Evolutionary conservation across 768 basidiomycete species (phyloP).

Genomic region (Auriscalpium microsporum): DNA sequence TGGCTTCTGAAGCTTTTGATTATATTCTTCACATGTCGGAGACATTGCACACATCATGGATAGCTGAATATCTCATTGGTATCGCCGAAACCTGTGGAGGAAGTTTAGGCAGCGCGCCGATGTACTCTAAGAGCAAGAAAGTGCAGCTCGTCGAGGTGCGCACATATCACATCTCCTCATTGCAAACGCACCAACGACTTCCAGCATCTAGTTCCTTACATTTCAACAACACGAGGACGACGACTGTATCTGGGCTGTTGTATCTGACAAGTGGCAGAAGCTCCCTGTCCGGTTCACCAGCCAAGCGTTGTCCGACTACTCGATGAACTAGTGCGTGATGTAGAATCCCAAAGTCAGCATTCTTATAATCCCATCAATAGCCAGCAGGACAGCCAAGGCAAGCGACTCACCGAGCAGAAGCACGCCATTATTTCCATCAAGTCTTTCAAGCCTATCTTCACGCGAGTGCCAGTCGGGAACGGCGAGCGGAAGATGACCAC

Average conservation of each 20-base stretch:
- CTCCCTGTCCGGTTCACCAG: constrained; percentile 49
- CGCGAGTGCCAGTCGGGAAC: constrained; percentile 40
- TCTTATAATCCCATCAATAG: constrained; percentile 1
- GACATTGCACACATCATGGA: constrained; percentile 42
- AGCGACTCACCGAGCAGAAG: constrained; percentile 34
- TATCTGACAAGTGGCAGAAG: constrained; percentile 47
- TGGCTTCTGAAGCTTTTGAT: no score
- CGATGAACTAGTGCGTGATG: constrained; percentile 25
- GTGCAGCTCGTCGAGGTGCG: constrained; percentile 54
- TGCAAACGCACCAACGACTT: background rate
- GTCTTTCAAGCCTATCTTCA: constrained; percentile 41
- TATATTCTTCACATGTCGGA: constrained; percentile 25
- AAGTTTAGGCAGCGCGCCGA: constrained; percentile 29
- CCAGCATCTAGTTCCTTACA: constrained; percentile 43
- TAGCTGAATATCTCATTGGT: constrained; percentile 40
- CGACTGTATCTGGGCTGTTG: constrained; percentile 49
- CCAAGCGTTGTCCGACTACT: constrained; percentile 40
- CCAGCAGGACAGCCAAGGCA: constrained; percentile 19
- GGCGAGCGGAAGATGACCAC: constrained; percentile 31
- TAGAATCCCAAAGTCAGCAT: background rate
- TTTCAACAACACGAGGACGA: constrained; percentile 31
- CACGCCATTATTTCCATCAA: constrained; percentile 41
- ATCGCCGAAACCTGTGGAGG: constrained; percentile 46
- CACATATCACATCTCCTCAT: background rate
- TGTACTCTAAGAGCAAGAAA: constrained; percentile 33